Conservation (phyloP, 2,329 filamentous ascomycete genomes). For the Cladosporium sp. region DNA sequence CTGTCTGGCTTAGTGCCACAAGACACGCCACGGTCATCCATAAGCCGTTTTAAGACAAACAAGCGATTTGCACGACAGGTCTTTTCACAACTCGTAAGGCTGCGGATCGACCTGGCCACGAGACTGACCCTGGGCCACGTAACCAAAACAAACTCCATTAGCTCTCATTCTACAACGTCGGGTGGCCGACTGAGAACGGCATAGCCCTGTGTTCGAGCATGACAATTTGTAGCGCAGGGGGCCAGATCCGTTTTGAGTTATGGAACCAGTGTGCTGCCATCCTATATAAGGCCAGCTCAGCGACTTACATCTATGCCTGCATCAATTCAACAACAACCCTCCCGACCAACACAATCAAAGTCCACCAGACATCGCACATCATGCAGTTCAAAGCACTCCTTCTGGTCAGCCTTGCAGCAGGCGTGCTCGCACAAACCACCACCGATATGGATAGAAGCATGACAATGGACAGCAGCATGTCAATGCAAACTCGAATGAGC, state of each 20-base stretch:
- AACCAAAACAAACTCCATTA: background rate
- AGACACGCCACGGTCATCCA: background rate
- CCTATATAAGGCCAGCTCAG: background rate
- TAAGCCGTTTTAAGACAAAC: background rate
- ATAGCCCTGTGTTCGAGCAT: background rate
- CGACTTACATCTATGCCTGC: background rate
- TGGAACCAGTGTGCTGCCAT: background rate
- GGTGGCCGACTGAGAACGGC: background rate
- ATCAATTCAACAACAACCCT: background rate
- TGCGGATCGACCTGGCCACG: background rate
- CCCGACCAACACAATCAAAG: background rate
- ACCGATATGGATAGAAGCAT: background rate
- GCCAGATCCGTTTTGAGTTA: background rate
- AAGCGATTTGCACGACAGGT: background rate
- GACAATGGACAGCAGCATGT: background rate
- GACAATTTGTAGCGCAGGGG: background rate
- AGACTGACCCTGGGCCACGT: background rate
- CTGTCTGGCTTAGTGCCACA: background rate
- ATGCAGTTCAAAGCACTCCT: constrained; percentile 2
- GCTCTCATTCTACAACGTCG: background rate
- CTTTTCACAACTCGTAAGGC: background rate
- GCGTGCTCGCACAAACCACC: background rate
- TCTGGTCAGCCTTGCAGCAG: background rate
- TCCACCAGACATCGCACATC: background rate
- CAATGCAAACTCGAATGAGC: background rate